Evolutionary conservation across 345 rosid genomes (phyloP).

Genomic region (Eucalyptus shirleyi): DNA sequence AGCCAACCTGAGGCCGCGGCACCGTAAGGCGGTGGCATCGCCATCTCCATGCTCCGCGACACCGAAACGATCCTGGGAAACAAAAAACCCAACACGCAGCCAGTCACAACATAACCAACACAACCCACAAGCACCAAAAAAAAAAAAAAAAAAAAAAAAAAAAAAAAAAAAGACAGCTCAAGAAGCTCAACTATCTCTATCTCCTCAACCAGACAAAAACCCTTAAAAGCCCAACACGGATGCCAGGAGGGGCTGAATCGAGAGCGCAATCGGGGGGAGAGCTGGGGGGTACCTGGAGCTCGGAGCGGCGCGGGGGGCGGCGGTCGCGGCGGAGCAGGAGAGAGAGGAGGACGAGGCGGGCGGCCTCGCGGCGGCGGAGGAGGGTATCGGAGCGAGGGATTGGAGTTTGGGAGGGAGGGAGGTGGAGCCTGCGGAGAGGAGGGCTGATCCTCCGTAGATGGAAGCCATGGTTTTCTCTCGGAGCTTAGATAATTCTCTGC

Average conservation of each 20-base stretch:
- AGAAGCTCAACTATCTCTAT: background rate
- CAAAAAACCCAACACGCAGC: background rate
- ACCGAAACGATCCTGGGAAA: background rate
- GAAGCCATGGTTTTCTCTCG: background rate
- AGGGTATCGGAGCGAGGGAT: background rate
- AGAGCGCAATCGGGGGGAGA: background rate
- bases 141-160: too few relatives aligned
- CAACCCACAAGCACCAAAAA: background rate
- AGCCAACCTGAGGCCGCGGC: background rate
- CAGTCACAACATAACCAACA: background rate
- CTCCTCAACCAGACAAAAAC: background rate
- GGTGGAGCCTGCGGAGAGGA: background rate
- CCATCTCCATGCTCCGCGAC: background rate
- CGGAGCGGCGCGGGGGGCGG: background rate
- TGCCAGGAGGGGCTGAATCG: background rate
- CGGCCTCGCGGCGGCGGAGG: background rate
- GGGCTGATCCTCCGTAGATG: background rate
- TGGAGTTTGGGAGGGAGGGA: background rate
- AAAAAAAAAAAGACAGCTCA: background rate
- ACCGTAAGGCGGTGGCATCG: background rate
- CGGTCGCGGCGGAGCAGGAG: background rate
- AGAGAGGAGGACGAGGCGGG: background rate
- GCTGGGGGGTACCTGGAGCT: background rate
- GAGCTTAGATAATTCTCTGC: background rate
- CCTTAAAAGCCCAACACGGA: background rate